Evolutionary conservation across 1,139 yeast species (phyloP).

Genomic region (Zygosaccharomyces sapae): DNA sequence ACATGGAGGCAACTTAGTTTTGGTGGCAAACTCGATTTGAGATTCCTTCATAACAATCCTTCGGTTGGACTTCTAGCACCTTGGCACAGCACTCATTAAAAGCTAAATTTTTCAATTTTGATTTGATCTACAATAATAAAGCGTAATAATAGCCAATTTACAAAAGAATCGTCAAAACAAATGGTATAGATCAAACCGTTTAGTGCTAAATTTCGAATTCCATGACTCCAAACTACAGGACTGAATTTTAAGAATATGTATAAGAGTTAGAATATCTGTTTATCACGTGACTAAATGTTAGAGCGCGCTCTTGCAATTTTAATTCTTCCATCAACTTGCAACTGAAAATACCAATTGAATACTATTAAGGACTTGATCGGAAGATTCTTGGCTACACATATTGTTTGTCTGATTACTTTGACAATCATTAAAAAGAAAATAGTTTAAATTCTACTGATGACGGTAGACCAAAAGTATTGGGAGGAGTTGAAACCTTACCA

Average conservation of each 20-base stretch:
- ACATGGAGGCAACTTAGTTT: slow-evolving; percentile 74
- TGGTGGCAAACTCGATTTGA: slow-evolving; percentile 22
- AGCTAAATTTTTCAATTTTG: slow-evolving; percentile 1
- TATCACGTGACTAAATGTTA: not conserved
- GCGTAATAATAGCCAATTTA: not conserved
- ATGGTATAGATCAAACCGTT: too few species aligned
- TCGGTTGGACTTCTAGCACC: not conserved
- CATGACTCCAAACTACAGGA: too few species aligned
- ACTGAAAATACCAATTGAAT: not conserved
- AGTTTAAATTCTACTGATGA: slow-evolving; percentile 11
- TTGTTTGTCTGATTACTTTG: not conserved
- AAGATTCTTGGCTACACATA: not conserved
- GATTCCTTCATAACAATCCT: slow-evolving; percentile 19
- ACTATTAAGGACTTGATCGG: not conserved
- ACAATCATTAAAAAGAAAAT: not conserved
- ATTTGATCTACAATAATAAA: not conserved
- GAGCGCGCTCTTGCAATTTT: slow-evolving; percentile 5
- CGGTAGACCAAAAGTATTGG: slow-evolving; percentile 28
- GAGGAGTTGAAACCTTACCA: slow-evolving; percentile 32
- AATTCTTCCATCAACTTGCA: slow-evolving; percentile 5
- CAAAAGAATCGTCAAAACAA: not conserved
- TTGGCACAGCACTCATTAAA: not conserved
- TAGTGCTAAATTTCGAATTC: not conserved
- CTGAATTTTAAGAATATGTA: too few species aligned
- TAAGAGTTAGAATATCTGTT: too few species aligned